Evolutionary conservation across 495 filamentous ascomycete genomes (phyloP).

Genomic region (Penicillium fimorum): DNA sequence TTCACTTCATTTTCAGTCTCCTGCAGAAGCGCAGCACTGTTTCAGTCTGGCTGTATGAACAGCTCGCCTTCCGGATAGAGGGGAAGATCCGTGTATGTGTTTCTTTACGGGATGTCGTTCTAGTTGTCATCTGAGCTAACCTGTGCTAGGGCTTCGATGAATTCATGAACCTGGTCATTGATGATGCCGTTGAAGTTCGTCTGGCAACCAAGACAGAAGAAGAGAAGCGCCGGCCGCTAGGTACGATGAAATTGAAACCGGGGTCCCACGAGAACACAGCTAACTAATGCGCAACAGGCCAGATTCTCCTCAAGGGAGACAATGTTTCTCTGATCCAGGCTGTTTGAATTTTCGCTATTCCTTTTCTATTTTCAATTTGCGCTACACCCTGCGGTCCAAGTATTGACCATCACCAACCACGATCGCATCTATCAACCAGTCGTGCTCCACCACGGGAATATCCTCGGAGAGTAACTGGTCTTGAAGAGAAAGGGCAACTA

Average conservation of each 20-base stretch:
- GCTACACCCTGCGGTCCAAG: slow-evolving; percentile 34
- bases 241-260: slow-evolving; percentile 49
- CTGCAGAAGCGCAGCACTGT: slow-evolving; percentile 85
- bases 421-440: slow-evolving; percentile 67
- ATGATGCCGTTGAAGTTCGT: slow-evolving; percentile 92
- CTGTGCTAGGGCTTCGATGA: slow-evolving; percentile 81
- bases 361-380: slow-evolving; percentile 24
- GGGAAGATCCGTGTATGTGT: slow-evolving; percentile 80
- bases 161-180: slow-evolving; percentile 98
- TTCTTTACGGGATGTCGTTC: not conserved
- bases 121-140: slow-evolving; percentile 3
- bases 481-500: slow-evolving; percentile 82
- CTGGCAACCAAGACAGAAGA: slow-evolving; percentile 75
- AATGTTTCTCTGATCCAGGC: slow-evolving; percentile 94
- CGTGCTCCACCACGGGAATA: slow-evolving; percentile 65
- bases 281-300: slow-evolving; percentile 57
- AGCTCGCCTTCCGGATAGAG: slow-evolving; percentile 87
- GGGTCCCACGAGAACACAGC: slow-evolving; percentile 7
- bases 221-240: slow-evolving; percentile 75
- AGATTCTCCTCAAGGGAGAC: slow-evolving; percentile 95
- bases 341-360: slow-evolving; percentile 37
- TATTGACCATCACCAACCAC: slow-evolving; percentile 57
- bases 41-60: slow-evolving; percentile 95
- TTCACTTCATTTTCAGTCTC: slow-evolving; percentile 98
- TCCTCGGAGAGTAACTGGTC: slow-evolving; percentile 75